Evolutionary conservation across 306 rosid species (phyloP).

Genomic region (Cucurbita ficifolia): DNA sequence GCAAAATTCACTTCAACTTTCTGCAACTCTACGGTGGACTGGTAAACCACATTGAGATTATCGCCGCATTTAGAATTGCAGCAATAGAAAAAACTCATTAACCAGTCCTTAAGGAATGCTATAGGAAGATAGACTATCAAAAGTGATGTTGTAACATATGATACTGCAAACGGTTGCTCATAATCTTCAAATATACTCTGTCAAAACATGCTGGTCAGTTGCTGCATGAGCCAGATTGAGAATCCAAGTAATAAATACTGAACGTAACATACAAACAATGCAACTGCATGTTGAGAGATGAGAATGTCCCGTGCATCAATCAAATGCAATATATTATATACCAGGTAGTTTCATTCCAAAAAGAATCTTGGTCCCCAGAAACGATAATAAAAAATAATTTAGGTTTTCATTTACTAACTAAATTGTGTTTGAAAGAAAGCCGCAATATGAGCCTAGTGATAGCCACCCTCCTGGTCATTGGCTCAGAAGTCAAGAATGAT

Average conservation of each 20-base stretch:
- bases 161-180: slow-evolving; percentile 17
- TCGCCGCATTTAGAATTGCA: neutral
- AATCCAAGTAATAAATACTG: neutral
- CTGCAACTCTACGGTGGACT: neutral
- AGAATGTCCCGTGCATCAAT: neutral
- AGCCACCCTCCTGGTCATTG: neutral
- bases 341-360: neutral
- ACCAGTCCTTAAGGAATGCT: slow-evolving; percentile 14
- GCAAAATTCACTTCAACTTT: neutral
- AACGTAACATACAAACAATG: neutral
- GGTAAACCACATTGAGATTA: neutral
- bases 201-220: neutral
- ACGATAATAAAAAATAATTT: neutral
- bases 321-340: neutral
- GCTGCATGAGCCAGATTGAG: neutral
- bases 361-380: neutral
- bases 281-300: neutral
- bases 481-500: neutral
- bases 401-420: neutral
- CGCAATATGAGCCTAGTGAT: neutral
- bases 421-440: neutral
- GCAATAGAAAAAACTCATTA: neutral
- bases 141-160: slow-evolving; percentile 17
- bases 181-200: slow-evolving; percentile 20
- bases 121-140: slow-evolving; percentile 16